Conservation (phyloP, 305 asterid genomes). For the Fraxinus angustifolia region DNA sequence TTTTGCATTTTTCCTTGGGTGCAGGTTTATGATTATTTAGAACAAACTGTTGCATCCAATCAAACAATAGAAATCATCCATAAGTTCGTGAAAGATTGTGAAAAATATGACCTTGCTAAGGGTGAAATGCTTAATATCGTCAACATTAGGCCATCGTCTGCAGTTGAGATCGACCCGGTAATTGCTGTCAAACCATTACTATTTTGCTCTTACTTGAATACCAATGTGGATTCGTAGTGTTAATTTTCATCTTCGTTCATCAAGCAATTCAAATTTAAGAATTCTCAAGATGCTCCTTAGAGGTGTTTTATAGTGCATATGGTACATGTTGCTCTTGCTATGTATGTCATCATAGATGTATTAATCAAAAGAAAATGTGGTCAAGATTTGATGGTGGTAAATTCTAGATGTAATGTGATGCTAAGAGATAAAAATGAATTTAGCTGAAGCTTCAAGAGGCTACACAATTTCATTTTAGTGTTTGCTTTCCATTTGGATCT, state of each 20-base stretch:
- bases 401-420: background rate
- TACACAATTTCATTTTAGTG: background rate
- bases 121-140: conserved; percentile 67
- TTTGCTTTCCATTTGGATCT: background rate
- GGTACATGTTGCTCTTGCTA: background rate
- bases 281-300: background rate
- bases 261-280: background rate
- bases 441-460: background rate
- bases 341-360: background rate
- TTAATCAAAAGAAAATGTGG: background rate
- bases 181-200: background rate
- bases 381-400: background rate
- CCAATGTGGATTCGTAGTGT: background rate
- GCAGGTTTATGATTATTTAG: conserved; percentile 76
- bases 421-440: background rate
- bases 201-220: background rate
- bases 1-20: conserved; percentile 3
- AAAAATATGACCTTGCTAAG: conserved; percentile 49
- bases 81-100: conserved; percentile 43
- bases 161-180: conserved; percentile 63
- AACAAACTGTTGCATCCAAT: conserved; percentile 54
- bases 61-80: conserved; percentile 52
- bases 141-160: conserved; percentile 65
- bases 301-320: background rate
- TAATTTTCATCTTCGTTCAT: background rate